A percentile compares a stretch with the other conserved stretches of the same genome.
Conservation (phyloP, 2,329 filamentous ascomycete species). For the Metarhizium album region DNA sequence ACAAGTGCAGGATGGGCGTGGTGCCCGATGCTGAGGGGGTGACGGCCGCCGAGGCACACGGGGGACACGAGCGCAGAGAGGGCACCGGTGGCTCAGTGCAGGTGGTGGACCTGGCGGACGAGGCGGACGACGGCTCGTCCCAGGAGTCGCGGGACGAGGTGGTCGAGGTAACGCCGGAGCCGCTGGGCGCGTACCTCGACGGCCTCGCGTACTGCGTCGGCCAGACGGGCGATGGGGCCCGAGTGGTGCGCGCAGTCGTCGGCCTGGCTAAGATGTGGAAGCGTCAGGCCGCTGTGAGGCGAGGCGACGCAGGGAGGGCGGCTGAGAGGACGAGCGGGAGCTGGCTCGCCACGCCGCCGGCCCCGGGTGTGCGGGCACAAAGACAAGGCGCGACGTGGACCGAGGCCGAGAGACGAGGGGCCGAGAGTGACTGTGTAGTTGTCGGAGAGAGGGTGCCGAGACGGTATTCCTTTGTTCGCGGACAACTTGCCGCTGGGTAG, state of each 20-base stretch:
- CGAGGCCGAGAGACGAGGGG: neutral
- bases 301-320: neutral
- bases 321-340: neutral
- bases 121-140: neutral
- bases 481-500: neutral
- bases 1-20: neutral
- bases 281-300: neutral
- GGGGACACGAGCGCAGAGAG: neutral
- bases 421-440: neutral
- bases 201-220: constrained; percentile 24
- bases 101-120: constrained; percentile 2
- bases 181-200: constrained; percentile 11
- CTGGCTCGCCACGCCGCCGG: neutral
- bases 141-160: neutral
- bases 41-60: constrained; percentile 2
- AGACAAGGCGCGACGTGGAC: neutral
- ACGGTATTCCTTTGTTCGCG: neutral
- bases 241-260: neutral
- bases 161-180: neutral
- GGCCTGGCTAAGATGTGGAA: constrained; percentile 1
- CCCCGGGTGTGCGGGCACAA: neutral
- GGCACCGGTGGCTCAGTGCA: neutral
- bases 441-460: neutral
- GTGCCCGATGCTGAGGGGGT: neutral
- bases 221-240: constrained; percentile 13